Evolutionary conservation across 2,329 filamentous ascomycete genomes (phyloP), one percentile per base, ranked within the genome.

Genomic region (Aureobasidium sp.): DNA sequence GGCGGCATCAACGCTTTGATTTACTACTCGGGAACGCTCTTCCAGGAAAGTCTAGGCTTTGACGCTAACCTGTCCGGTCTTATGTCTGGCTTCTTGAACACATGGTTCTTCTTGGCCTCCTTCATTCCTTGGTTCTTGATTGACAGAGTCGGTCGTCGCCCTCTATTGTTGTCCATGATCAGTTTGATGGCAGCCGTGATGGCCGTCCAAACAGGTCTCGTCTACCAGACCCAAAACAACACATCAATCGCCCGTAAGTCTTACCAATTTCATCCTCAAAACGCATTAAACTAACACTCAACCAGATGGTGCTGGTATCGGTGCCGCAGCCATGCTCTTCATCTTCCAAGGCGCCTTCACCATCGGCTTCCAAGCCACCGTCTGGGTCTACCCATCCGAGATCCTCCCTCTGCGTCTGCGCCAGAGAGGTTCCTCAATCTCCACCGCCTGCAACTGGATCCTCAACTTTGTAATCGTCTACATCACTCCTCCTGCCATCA

Each of bases 291-390:
- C 39, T 42, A 11, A 42, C n/a, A 5, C 11, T 9, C 8, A 22
- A 42, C 7, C 15, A 52, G 48, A 52, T 3, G 65, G 66, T 22
- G 67, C 62, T 42, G 67, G 70, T 37, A 62, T 65, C 20, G 68
- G 64, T 14, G 78, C 78, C 1, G 77, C 78, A 2, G 76, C 79
- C 0, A 85, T 86, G 68, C 76, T 87, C 17, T 87, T 87, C 71
- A 80, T 84, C 20, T 86, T 86, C 73, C 85, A 85, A 66, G 82
- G 82, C 0, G 83, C 82, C 68, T 87, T 87, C 69, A 84, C 82
- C 36, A 76, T 81, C 47, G 81, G 79, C 17, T 85, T 82, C 80
- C 76, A 85, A 36, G 82, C 82, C 27, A 82, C 85, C 66, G 82
- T 84, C 6, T 86, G 83, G 83, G 74, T 86, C 6, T 86, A 85